Evolutionary conservation across 257 asterid species (phyloP).

Genomic region (Plantago major): DNA sequence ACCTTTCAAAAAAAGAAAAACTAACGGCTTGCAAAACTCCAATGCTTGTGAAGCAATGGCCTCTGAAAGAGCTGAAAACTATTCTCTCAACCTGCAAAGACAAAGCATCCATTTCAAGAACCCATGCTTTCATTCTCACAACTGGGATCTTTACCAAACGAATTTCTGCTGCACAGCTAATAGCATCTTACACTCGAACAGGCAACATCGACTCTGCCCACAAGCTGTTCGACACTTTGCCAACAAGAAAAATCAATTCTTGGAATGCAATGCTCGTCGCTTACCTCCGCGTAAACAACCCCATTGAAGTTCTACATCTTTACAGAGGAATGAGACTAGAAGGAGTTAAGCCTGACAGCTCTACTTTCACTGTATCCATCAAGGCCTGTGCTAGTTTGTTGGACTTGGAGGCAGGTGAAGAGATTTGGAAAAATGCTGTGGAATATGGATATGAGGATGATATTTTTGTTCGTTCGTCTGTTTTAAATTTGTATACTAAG

Average conservation of each 20-base stretch:
- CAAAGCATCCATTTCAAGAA: slow-evolving; percentile 35
- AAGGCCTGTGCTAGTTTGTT: slow-evolving; percentile 60
- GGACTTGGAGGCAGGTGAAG: slow-evolving; percentile 49
- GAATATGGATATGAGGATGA: slow-evolving; percentile 56
- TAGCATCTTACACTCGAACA: slow-evolving; percentile 40
- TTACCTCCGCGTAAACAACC: slow-evolving; percentile 38
- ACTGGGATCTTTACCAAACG: slow-evolving; percentile 44
- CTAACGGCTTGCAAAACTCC: not conserved
- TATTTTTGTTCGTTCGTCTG: slow-evolving; percentile 68
- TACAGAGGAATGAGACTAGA: slow-evolving; percentile 39
- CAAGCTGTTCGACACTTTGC: slow-evolving; percentile 58
- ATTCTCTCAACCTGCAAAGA: slow-evolving; percentile 37
- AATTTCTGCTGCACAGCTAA: slow-evolving; percentile 31
- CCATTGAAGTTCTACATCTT: slow-evolving; percentile 31
- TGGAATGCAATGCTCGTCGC: slow-evolving; percentile 71
- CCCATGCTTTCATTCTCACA: slow-evolving; percentile 47
- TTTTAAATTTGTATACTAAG: slow-evolving; percentile 48
- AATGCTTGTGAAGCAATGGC: slow-evolving; percentile 45
- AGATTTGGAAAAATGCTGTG: slow-evolving; percentile 44
- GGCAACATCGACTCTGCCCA: slow-evolving; percentile 39
- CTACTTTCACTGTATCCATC: slow-evolving; percentile 69
- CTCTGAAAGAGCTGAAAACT: slow-evolving; percentile 30
- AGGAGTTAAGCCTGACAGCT: slow-evolving; percentile 64
- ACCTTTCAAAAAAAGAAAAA: no score
- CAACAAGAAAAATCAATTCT: slow-evolving; percentile 41